A percentile compares a stretch with the other conserved stretches of the same genome.
Evolutionary conservation across 208 protist genomes (phyloP).

Genomic region (Angomonas ambiguus): DNA sequence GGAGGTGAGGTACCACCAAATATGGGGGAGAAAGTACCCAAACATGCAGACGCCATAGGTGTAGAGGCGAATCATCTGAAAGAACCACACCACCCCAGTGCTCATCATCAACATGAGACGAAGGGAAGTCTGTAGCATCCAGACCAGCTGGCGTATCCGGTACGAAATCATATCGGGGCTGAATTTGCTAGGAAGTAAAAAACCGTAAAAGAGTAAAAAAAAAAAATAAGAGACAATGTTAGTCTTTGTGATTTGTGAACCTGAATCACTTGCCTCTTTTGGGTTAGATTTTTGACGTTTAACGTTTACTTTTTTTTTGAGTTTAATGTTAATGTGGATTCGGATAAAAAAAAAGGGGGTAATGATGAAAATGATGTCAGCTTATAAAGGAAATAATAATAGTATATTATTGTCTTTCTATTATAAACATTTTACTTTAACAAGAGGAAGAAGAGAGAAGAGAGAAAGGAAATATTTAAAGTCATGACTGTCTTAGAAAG

Average conservation of each 20-base stretch:
- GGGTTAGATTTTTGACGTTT: too few relatives aligned
- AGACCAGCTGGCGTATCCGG: slow-evolving; percentile 41
- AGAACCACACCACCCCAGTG: slow-evolving; percentile 49
- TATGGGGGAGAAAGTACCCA: slow-evolving; percentile 46
- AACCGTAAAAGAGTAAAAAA: slow-evolving; percentile 3
- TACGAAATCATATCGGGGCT: slow-evolving; percentile 33
- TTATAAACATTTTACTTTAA: slow-evolving; percentile 5
- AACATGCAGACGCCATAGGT: slow-evolving; percentile 27
- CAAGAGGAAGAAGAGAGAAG: neutral
- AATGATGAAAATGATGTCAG: neutral
- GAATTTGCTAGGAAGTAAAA: neutral
- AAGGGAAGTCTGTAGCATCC: slow-evolving; percentile 45
- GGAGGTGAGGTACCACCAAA: slow-evolving; percentile 67
- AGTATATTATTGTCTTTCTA: neutral
- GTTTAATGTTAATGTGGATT: neutral
- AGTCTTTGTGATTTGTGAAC: too few relatives aligned
- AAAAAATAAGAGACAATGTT: too few relatives aligned
- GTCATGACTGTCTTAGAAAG: too few relatives aligned
- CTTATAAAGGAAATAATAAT: slow-evolving; percentile 15
- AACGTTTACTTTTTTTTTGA: too few relatives aligned
- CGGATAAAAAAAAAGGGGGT: neutral
- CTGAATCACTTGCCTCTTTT: too few relatives aligned
- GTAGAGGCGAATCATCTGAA: slow-evolving; percentile 49
- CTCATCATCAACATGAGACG: slow-evolving; percentile 49
- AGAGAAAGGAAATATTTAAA: slow-evolving; percentile 17